A percentile compares a stretch with the other conserved stretches of the same genome.
phyloP scores from a whole-genome alignment of 1,284 basidiomycete genomes.

The Naganishia sp. region DNA sequence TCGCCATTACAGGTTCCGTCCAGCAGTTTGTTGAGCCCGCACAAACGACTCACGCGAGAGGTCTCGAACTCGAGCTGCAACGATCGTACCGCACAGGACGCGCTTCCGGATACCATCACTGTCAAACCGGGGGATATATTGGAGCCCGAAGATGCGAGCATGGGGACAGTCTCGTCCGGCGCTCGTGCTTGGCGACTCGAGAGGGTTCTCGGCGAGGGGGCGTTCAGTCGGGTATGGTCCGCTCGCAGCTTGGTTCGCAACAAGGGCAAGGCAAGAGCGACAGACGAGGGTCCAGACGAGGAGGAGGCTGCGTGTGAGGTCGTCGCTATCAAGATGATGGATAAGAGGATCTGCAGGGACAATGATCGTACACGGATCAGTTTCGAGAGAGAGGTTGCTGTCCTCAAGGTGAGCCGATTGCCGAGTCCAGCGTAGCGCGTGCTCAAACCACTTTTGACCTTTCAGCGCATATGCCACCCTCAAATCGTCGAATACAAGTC shows the following conservation, averaged over 20 bases:
- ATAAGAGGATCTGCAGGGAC: constrained; percentile 60
- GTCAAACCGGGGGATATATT: constrained; percentile 41
- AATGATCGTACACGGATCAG: constrained; percentile 75
- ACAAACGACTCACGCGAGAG: constrained; percentile 26
- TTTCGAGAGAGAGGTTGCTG: constrained; percentile 83
- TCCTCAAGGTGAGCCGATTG: constrained; percentile 64
- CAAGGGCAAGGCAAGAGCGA: constrained; percentile 40
- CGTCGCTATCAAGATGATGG: constrained; percentile 84
- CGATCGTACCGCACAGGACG: background rate
- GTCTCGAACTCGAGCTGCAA: constrained; percentile 23
- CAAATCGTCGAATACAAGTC: constrained; percentile 74
- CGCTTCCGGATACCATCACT: constrained; percentile 5
- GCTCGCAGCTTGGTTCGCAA: constrained; percentile 60
- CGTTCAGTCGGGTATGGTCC: constrained; percentile 76
- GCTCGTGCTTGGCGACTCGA: constrained; percentile 55
- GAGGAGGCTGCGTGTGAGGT: constrained; percentile 48
- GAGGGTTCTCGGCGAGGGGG: constrained; percentile 67
- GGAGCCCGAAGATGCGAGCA: constrained; percentile 22
- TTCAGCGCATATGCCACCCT: constrained; percentile 77
- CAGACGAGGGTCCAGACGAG: constrained; percentile 3
- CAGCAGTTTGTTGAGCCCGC: constrained; percentile 16
- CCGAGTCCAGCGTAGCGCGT: too few relatives aligned
- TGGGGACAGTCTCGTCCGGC: background rate
- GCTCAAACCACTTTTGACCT: too few relatives aligned
- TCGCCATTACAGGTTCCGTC: background rate